Evolutionary conservation across 2,329 filamentous ascomycete genomes (phyloP).

Genomic region (Cladorrhinum sp.): DNA sequence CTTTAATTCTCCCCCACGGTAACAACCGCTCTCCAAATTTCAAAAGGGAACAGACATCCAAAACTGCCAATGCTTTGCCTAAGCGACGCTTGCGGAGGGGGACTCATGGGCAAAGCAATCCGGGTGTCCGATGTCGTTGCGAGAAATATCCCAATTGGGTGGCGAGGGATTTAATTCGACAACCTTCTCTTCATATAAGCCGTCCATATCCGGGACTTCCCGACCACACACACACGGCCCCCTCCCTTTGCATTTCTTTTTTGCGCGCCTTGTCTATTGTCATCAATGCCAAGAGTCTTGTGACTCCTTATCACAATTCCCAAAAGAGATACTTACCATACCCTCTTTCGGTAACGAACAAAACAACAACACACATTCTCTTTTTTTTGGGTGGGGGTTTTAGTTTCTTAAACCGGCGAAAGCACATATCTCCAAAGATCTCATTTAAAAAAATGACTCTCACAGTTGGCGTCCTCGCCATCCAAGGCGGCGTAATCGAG

Average conservation of each 20-base stretch:
- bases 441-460: conserved; percentile 34
- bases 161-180: conserved; percentile 7
- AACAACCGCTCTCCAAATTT: background rate
- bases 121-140: conserved; percentile 5
- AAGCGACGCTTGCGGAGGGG: too few relatives aligned
- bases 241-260: too few relatives aligned
- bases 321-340: background rate
- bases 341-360: background rate
- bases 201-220: conserved; percentile 6
- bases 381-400: too few relatives aligned
- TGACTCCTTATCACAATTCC: background rate
- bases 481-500: conserved; percentile 92
- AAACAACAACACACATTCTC: background rate
- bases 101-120: background rate
- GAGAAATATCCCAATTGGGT: conserved; percentile 2
- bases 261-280: too few relatives aligned
- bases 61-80: background rate
- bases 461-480: conserved; percentile 62
- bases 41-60: background rate
- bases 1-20: conserved; percentile 13
- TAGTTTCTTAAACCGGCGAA: too few relatives aligned
- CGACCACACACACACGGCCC: too few relatives aligned
- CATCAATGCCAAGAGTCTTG: background rate
- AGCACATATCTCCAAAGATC: background rate
- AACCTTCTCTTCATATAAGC: background rate